Conservation (phyloP, 2,329 filamentous ascomycete genomes). For the Xylaria sp. region DNA sequence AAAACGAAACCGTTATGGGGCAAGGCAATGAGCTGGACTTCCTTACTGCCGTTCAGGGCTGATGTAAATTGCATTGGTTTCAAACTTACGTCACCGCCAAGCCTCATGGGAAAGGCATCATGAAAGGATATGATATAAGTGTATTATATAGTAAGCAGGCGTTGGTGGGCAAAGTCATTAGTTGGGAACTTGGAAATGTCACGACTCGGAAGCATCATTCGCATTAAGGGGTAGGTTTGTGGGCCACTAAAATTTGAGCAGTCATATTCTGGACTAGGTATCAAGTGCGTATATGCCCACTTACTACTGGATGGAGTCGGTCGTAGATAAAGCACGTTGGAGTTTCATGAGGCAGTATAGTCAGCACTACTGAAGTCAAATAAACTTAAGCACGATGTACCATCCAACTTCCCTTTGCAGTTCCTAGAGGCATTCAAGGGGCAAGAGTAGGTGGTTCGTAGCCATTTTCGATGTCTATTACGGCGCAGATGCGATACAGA, state of each 20-base stretch:
- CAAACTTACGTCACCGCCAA: slow-evolving; percentile 15
- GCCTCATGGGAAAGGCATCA: neutral
- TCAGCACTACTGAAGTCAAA: neutral
- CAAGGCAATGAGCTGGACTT: slow-evolving; percentile 81
- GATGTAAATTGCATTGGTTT: slow-evolving; percentile 14
- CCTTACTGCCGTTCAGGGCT: slow-evolving; percentile 54
- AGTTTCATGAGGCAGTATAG: slow-evolving; percentile 13
- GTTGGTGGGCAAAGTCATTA: slow-evolving; percentile 23
- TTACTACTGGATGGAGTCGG: slow-evolving; percentile 14
- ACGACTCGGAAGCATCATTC: slow-evolving; percentile 18
- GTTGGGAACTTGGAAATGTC: slow-evolving; percentile 13
- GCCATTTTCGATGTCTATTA: neutral
- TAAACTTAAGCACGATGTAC: neutral
- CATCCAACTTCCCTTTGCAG: neutral
- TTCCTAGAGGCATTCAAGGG: neutral
- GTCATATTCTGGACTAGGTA: slow-evolving; percentile 11
- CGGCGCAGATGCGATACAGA: neutral
- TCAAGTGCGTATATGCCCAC: slow-evolving; percentile 13
- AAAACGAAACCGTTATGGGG: slow-evolving; percentile 77
- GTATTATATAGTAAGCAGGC: slow-evolving; percentile 29
- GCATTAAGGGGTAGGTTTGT: slow-evolving; percentile 19
- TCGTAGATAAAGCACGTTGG: slow-evolving; percentile 14
- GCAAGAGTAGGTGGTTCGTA: neutral
- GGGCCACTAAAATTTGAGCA: slow-evolving; percentile 14
- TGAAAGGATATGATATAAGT: slow-evolving; percentile 20